These are phyloP conservation scores for Cynanchum wilfordii DNA, from an alignment of 257 asterid genomes.

Conservation along the genomic window DNA sequence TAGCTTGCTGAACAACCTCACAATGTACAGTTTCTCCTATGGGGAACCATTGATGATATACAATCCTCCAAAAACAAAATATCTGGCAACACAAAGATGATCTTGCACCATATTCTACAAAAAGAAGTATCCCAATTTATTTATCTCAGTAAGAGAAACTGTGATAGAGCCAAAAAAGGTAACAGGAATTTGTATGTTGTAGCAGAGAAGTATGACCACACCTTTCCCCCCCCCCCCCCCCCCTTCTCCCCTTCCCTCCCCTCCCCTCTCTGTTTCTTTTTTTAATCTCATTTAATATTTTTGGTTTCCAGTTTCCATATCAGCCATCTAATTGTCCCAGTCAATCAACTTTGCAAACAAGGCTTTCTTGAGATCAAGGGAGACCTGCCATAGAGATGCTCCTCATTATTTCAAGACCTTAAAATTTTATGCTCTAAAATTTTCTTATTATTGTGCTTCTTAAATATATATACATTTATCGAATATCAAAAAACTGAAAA, in stretches of 20 bases:
- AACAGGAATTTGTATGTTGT: background rate
- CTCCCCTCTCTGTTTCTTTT: too few species aligned
- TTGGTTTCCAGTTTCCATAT: constrained; percentile 78
- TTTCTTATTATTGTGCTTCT: background rate
- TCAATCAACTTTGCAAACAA: constrained; percentile 93
- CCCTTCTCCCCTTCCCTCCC: too few species aligned
- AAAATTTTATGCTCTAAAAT: background rate
- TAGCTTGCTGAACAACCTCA: too few species aligned
- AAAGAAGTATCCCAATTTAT: too few species aligned
- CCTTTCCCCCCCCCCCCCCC: too few species aligned
- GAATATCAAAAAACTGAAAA: background rate
- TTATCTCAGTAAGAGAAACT: too few species aligned
- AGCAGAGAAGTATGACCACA: constrained; percentile 18
- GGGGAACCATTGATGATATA: too few species aligned
- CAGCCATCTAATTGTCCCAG: constrained; percentile 97
- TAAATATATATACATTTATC: background rate
- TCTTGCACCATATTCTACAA: too few species aligned
- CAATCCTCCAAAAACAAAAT: too few species aligned
- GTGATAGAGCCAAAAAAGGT: background rate
- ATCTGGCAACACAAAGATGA: too few species aligned
- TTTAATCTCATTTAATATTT: too few species aligned
- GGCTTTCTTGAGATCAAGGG: constrained; percentile 93
- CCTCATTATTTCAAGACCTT: background rate
- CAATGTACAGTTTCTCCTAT: too few species aligned
- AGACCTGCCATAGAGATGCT: constrained; percentile 45